Evolutionary conservation across 2,329 filamentous ascomycete genomes (phyloP), one percentile per base, ranked within the genome.

Genomic region (Coniochaeta prunicola): DNA sequence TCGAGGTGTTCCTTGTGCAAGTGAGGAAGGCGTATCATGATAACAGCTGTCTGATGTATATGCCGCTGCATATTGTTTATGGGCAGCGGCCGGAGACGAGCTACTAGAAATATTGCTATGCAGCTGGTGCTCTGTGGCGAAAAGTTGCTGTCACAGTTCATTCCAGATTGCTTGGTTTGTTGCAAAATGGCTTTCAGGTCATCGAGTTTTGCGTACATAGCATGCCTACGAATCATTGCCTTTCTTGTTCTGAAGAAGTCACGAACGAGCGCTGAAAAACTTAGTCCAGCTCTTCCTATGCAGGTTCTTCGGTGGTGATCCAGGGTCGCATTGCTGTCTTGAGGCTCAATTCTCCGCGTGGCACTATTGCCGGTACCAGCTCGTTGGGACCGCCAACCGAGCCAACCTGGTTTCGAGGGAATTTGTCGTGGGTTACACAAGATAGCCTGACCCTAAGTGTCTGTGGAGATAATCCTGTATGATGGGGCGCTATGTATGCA

Each of bases 61-160:
- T 84, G 81, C 80, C 80, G 9, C 71, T 83, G 63, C 76, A 82
- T 65, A 74, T 83, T 57, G 71, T 82, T 13, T 83, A 80, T 63
- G 81, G 76, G 17, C 81, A 84, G 67, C 83, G 78, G 66, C 79
- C 81, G 34, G 59, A 57, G 38, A 34, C 54, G 50, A 34, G 38
- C n/a, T 53, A 58, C n/a, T 56, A 28, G 33, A n/a, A 8, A 13
- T 50, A 7, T 42, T 4, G 19, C 4, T 21, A 17, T 4, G 24
- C 17, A 17, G n/a, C 26, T 58, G 45, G 24, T 50, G 21, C 30
- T 13, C 6, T 45, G 45, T 9, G 9, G 45, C 17, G 12, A 4
- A 5, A 17, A 17, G 10, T 17, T 50, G 45, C 10, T n/a, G 36
- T 15, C 7, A 38, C 15, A 8, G 45, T 50, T 30, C 40, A 21